Base-by-base conservation (phyloP, 2,329 filamentous ascomycete genomes). In the Mycosphaerella sp. region DNA sequence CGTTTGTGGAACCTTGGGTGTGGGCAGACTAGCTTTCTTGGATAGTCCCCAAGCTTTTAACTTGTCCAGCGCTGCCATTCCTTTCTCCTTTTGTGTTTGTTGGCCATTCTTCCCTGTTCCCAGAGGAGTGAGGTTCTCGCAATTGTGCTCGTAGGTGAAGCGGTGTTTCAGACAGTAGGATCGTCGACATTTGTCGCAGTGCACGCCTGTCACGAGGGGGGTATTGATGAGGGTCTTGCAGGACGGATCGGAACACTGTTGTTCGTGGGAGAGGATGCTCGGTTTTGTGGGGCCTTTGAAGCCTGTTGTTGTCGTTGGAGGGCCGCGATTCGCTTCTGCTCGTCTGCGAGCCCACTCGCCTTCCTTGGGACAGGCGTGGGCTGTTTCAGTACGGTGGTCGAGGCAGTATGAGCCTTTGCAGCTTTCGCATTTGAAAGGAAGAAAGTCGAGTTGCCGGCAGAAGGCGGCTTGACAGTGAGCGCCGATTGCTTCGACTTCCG, bases 381-480 rank as follows among this genome's bases (percentile, higher is more conserved):
- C 76, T 17, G 82, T 81, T 75, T 97, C 92, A 65, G 83, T 86
- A 52, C 92, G 87, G 77, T 98, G 93, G 69, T 97, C 92, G 62
- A 95, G 86, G 71, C 95, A 98, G 76, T 84, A 98, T 12, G 64
- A 66, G 31, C 78, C 78, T 66, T 75, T 80, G 74, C 93, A 98
- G 63, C 87, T 93, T 69, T 95, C 88, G 75, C 93, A 98, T 67
- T 84, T 80, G 72, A 97, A 97, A 3, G 93, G 93, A 4, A 98
- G 82, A 72, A 98, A 97, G 73, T 97, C 93, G 57, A 97, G 87
- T 69, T 93, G 87, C 69, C 91, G 86, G 78, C 93, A 98, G 78
- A 89, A 95, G 61, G 86, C 78, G 73, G 87, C 85, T 71, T 96
- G 84, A 80, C 93, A 98, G 76, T 96, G 91, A 58, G 82, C 82